A percentile compares a stretch with the other conserved stretches of the same genome.
phyloP scores from a whole-genome alignment of 2,329 filamentous ascomycete genomes.

The Claviceps sp. region DNA sequence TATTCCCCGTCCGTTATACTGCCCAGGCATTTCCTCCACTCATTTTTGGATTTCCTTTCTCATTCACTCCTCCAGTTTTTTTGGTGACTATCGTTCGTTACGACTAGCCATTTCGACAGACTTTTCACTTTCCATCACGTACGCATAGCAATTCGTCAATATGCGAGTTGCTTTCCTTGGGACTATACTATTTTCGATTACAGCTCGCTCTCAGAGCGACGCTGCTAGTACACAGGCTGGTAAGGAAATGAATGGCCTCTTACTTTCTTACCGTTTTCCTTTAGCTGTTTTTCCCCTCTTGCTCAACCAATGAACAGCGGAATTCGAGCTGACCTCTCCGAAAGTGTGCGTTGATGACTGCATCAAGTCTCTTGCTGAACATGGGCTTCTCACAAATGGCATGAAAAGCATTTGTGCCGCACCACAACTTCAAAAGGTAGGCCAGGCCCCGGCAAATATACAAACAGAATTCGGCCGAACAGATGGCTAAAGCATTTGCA shows the following conservation, averaged over 20 bases:
- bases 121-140: conserved; percentile 7
- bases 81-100: conserved; percentile 21
- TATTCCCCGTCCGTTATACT: conserved; percentile 9
- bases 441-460: neutral
- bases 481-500: conserved; percentile 1
- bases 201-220: conserved; percentile 3
- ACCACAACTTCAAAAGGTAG: conserved; percentile 5
- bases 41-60: conserved; percentile 19
- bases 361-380: conserved; percentile 8
- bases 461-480: neutral
- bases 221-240: neutral
- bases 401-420: conserved; percentile 9
- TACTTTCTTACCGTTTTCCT: neutral
- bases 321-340: neutral
- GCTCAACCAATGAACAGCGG: neutral
- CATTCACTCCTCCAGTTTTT: conserved; percentile 11
- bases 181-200: conserved; percentile 7
- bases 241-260: neutral
- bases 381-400: conserved; percentile 6
- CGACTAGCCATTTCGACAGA: conserved; percentile 13
- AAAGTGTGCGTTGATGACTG: conserved; percentile 12
- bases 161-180: conserved; percentile 12
- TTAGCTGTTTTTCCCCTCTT: neutral
- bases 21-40: conserved; percentile 12
- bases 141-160: conserved; percentile 2